These are phyloP conservation scores for Conringia planisiliqua DNA, from an alignment of 345 rosid species.

Conservation along the genomic window DNA sequence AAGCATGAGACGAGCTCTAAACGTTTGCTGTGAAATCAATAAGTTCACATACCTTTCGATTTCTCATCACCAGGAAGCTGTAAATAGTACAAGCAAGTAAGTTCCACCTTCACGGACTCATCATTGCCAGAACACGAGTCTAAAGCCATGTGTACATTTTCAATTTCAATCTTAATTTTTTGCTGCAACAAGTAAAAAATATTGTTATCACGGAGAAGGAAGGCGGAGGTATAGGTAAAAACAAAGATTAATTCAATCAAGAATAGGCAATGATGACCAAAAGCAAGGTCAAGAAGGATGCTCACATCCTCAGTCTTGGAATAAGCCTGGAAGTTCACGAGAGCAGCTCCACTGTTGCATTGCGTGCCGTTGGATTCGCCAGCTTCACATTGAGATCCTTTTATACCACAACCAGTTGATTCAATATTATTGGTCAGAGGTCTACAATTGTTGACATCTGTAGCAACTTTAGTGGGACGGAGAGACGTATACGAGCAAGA, in stretches of 20 bases:
- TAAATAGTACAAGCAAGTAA: slow-evolving; percentile 79
- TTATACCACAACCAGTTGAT: slow-evolving; percentile 42
- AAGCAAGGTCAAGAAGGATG: slow-evolving; percentile 12
- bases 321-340: slow-evolving; percentile 41
- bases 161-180: slow-evolving; percentile 53
- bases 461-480: slow-evolving; percentile 38
- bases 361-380: slow-evolving; percentile 41
- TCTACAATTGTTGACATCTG: slow-evolving; percentile 38
- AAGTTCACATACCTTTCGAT: slow-evolving; percentile 59
- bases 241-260: background rate
- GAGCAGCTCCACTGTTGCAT: slow-evolving; percentile 34
- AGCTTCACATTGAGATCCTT: slow-evolving; percentile 47
- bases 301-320: slow-evolving; percentile 47
- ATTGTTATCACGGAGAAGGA: slow-evolving; percentile 1
- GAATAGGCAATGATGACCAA: slow-evolving; percentile 5
- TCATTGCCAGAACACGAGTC: slow-evolving; percentile 37
- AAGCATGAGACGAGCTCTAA: slow-evolving; percentile 11
- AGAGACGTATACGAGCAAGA: slow-evolving; percentile 51
- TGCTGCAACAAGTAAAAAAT: slow-evolving; percentile 45
- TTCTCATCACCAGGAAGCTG: slow-evolving; percentile 73
- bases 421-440: slow-evolving; percentile 33
- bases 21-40: slow-evolving; percentile 1
- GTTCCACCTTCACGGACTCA: slow-evolving; percentile 69
- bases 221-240: background rate
- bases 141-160: slow-evolving; percentile 44